phyloP scores from a whole-genome alignment of 768 basidiomycete genomes.

The Termitomyces sp. region DNA sequence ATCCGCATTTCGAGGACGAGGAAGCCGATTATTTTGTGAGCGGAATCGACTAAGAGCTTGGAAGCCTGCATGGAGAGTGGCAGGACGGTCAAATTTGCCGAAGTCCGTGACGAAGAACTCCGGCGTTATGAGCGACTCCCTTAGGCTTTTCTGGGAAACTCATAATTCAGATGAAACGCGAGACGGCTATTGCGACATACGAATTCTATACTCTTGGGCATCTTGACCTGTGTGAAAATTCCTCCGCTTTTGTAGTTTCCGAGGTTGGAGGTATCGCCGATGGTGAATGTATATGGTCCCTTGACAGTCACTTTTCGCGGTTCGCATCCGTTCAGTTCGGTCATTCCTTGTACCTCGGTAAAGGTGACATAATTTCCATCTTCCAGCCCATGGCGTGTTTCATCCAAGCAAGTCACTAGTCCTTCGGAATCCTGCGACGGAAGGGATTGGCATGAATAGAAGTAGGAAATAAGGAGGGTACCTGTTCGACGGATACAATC shows the following conservation, averaged over 20 bases:
- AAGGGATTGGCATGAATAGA: conserved; percentile 1
- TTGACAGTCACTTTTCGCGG: conserved; percentile 91
- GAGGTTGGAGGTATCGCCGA: conserved; percentile 84
- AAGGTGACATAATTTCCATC: conserved; percentile 99
- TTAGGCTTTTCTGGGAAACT: conserved; percentile 79
- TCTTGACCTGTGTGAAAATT: conserved; percentile 97
- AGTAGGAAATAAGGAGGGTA: conserved; percentile 23
- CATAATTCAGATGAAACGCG: background rate
- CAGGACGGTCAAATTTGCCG: conserved; percentile 92
- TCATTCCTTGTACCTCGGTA: conserved; percentile 93
- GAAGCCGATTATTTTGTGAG: conserved; percentile 61
- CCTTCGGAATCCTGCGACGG: conserved; percentile 70
- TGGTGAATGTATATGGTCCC: conserved; percentile 96
- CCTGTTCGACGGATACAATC: conserved; percentile 93
- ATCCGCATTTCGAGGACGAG: conserved; percentile 75
- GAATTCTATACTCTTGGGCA: conserved; percentile 95
- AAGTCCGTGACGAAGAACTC: conserved; percentile 96
- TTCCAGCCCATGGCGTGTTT: conserved; percentile 96
- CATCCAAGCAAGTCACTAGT: conserved; percentile 95
- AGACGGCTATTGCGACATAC: conserved; percentile 46
- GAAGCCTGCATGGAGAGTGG: conserved; percentile 90
- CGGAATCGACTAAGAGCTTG: conserved; percentile 85
- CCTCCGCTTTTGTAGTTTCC: conserved; percentile 83
- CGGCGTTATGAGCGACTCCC: conserved; percentile 76
- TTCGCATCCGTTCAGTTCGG: conserved; percentile 84